These are phyloP conservation scores for Hysterangium stoloniferum DNA, from an alignment of 768 basidiomycete species.

Conservation along the genomic window DNA sequence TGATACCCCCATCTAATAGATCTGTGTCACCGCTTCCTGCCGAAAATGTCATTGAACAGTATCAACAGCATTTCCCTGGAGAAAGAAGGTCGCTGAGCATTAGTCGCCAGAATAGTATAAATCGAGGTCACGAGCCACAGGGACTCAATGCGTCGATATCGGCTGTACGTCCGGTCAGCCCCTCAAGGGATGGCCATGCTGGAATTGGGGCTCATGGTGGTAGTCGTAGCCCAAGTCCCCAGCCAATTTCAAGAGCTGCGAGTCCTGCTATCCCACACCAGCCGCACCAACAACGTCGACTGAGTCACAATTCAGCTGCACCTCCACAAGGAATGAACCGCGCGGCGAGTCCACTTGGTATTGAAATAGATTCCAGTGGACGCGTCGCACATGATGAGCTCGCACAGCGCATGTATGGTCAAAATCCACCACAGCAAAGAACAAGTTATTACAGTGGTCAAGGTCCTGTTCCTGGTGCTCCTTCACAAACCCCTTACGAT, in stretches of 20 bases:
- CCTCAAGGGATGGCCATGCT: conserved; percentile 50
- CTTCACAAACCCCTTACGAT: conserved; percentile 17
- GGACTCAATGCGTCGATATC: conserved; percentile 23
- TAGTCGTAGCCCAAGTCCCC: conserved; percentile 48
- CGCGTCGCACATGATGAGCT: conserved; percentile 76
- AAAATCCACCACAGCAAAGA: conserved; percentile 18
- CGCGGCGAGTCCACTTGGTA: conserved; percentile 73
- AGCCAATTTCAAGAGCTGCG: conserved; percentile 39
- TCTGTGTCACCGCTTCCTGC: conserved; percentile 41
- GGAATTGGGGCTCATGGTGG: conserved; percentile 74
- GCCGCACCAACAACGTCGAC: conserved; percentile 11
- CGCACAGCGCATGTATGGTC: conserved; percentile 39
- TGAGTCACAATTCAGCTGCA: conserved; percentile 12
- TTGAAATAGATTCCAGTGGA: conserved; percentile 72
- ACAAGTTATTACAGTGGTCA: conserved; percentile 10
- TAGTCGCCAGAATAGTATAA: conserved; percentile 24
- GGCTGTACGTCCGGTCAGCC: conserved; percentile 46
- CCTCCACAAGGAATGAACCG: conserved; percentile 33
- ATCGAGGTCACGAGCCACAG: conserved; percentile 23
- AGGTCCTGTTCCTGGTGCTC: conserved; percentile 2
- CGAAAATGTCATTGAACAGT: conserved; percentile 66
- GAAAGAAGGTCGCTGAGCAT: conserved; percentile 42
- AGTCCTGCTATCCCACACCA: conserved; percentile 18
- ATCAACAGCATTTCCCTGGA: conserved; percentile 82
- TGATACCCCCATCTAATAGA: conserved; percentile 47